Conservation (phyloP, 768 basidiomycete species). For the Rhizopogon rudus region DNA sequence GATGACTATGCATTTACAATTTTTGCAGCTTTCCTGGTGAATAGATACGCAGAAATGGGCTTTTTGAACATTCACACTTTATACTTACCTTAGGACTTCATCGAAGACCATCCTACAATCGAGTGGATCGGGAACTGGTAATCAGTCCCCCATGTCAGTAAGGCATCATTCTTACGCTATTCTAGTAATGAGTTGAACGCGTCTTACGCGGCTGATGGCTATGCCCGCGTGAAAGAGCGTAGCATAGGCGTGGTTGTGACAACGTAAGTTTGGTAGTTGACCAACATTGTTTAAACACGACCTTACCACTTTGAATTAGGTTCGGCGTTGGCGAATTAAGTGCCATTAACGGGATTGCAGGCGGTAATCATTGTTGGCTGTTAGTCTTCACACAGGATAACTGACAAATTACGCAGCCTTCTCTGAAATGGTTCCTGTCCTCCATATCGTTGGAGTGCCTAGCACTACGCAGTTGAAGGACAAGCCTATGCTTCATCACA, state of each 20-base stretch:
- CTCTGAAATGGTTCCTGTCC: conserved; percentile 85
- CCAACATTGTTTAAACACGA: background rate
- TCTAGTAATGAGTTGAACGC: conserved; percentile 80
- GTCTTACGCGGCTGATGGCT: conserved; percentile 90
- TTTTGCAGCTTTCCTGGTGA: conserved; percentile 22
- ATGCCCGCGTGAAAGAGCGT: conserved; percentile 79
- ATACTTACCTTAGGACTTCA: conserved; percentile 50
- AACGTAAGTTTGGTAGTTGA: conserved; percentile 44
- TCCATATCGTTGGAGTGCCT: conserved; percentile 85
- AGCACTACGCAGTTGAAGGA: conserved; percentile 66
- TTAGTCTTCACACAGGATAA: background rate
- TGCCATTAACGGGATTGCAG: conserved; percentile 81
- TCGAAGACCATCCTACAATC: conserved; percentile 75
- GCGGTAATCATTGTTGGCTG: conserved; percentile 34
- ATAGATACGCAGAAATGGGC: background rate
- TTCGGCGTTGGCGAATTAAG: conserved; percentile 95
- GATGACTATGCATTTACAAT: background rate
- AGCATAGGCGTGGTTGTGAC: conserved; percentile 72
- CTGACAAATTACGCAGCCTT: conserved; percentile 41
- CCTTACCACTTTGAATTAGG: conserved; percentile 24
- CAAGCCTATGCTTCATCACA: conserved; percentile 81
- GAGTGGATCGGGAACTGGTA: conserved; percentile 89
- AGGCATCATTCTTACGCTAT: background rate
- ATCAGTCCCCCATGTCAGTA: background rate
- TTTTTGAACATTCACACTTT: background rate